phyloP scores from a whole-genome alignment of 2,329 filamentous ascomycete species.

The Blumeria hordei region DNA sequence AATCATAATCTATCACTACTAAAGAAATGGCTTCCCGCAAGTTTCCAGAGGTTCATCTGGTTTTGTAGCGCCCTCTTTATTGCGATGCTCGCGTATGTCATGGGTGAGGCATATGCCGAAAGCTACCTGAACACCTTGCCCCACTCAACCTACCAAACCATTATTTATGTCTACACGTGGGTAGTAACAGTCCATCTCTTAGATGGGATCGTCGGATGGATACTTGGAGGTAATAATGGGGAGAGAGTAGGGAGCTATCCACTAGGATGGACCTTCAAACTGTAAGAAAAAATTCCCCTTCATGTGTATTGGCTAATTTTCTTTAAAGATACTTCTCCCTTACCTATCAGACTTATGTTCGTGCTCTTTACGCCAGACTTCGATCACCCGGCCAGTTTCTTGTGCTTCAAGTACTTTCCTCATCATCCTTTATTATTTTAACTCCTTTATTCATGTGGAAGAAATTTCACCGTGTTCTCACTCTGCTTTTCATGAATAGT shows the following conservation, averaged over 20 bases:
- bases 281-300: conserved; percentile 21
- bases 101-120: conserved; percentile 45
- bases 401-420: conserved; percentile 38
- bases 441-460: conserved; percentile 39
- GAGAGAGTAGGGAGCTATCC: conserved; percentile 45
- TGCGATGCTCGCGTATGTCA: conserved; percentile 38
- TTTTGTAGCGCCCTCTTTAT: conserved; percentile 40
- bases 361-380: conserved; percentile 41
- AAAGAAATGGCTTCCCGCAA: conserved; percentile 32
- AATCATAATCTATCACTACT: conserved; percentile 8
- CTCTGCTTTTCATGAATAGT: conserved; percentile 27
- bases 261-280: conserved; percentile 46
- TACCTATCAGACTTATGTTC: conserved; percentile 48
- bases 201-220: conserved; percentile 40
- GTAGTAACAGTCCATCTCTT: conserved; percentile 40
- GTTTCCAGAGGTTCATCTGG: conserved; percentile 45
- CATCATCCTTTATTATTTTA: conserved; percentile 35
- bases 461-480: conserved; percentile 29
- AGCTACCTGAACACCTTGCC: conserved; percentile 42
- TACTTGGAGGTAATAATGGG: conserved; percentile 38
- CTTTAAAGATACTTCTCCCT: conserved; percentile 14
- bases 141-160: conserved; percentile 39
- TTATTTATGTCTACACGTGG: conserved; percentile 48
- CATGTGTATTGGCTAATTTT: too few species aligned
- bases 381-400: conserved; percentile 41